A percentile compares a stretch with the other conserved stretches of the same genome.
Conservation (phyloP, 2,329 filamentous ascomycete genomes). For the Cryphonectria nitschkei region DNA sequence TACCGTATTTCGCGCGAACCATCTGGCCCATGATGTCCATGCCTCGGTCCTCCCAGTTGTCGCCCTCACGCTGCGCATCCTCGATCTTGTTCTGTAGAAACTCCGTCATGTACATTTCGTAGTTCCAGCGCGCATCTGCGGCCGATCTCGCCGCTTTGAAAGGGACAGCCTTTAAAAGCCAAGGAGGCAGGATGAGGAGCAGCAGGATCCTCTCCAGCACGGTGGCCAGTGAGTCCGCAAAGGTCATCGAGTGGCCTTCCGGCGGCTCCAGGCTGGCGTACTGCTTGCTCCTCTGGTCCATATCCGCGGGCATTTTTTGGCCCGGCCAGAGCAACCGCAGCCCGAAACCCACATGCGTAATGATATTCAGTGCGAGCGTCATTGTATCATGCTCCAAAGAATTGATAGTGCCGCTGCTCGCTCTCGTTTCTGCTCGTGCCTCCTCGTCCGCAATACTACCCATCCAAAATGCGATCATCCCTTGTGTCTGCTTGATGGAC, state of each 20-base stretch:
- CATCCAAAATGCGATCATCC: conserved; percentile 64
- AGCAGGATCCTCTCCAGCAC: conserved; percentile 67
- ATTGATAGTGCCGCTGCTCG: conserved; percentile 51
- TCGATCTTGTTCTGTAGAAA: conserved; percentile 65
- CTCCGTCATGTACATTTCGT: conserved; percentile 70
- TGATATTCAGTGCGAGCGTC: conserved; percentile 60
- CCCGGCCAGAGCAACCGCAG: conserved; percentile 65
- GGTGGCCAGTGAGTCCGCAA: conserved; percentile 63
- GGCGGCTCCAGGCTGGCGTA: conserved; percentile 51
- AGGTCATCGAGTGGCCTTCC: conserved; percentile 65
- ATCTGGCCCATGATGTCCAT: conserved; percentile 59
- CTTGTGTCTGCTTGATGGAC: conserved; percentile 63
- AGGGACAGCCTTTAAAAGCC: conserved; percentile 51
- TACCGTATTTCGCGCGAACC: conserved; percentile 47
- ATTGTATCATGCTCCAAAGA: conserved; percentile 68
- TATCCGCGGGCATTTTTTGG: conserved; percentile 51
- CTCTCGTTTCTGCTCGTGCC: conserved; percentile 33
- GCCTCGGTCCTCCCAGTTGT: conserved; percentile 40
- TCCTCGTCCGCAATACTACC: conserved; percentile 39
- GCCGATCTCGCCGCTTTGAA: conserved; percentile 35
- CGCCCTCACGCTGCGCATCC: conserved; percentile 40
- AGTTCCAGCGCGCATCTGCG: conserved; percentile 62
- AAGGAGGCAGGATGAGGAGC: conserved; percentile 62
- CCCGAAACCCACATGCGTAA: conserved; percentile 73
- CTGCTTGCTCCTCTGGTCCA: conserved; percentile 51